Conservation (phyloP, 2,329 filamentous ascomycete species). For the Fusarium musae region DNA sequence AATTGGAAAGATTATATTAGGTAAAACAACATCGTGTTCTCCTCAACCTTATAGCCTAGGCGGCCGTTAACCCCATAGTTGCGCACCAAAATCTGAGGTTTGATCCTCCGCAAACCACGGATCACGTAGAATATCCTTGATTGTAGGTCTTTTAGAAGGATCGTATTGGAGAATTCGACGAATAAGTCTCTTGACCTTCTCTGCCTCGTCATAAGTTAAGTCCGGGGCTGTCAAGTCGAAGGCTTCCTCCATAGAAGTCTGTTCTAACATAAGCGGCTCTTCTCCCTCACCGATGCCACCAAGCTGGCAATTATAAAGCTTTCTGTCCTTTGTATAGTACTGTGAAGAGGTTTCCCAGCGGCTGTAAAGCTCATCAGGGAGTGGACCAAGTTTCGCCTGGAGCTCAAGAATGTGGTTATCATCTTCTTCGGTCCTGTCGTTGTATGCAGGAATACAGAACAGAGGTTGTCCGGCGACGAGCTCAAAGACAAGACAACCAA, state of each 20-base stretch:
- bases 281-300: neutral
- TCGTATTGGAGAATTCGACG: neutral
- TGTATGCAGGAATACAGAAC: neutral
- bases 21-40: too few relatives aligned
- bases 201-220: neutral
- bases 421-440: neutral
- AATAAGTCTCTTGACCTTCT: neutral
- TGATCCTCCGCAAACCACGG: neutral
- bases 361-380: neutral
- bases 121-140: neutral
- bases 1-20: too few relatives aligned
- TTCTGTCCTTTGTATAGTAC: constrained; percentile 5
- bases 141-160: neutral
- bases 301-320: constrained; percentile 12
- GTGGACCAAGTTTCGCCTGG: neutral
- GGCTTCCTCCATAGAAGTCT: constrained; percentile 3
- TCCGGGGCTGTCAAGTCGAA: constrained; percentile 1
- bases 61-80: neutral
- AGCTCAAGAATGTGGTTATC: constrained; percentile 3
- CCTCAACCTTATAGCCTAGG: too few relatives aligned
- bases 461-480: constrained; percentile 11
- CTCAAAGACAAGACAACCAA: constrained; percentile 27
- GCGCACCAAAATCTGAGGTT: neutral
- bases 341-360: constrained; percentile 3
- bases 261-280: neutral